Evolutionary conservation across 202 grass and related monocot species (phyloP).

Genomic region (Tripidium arundinaceum): DNA sequence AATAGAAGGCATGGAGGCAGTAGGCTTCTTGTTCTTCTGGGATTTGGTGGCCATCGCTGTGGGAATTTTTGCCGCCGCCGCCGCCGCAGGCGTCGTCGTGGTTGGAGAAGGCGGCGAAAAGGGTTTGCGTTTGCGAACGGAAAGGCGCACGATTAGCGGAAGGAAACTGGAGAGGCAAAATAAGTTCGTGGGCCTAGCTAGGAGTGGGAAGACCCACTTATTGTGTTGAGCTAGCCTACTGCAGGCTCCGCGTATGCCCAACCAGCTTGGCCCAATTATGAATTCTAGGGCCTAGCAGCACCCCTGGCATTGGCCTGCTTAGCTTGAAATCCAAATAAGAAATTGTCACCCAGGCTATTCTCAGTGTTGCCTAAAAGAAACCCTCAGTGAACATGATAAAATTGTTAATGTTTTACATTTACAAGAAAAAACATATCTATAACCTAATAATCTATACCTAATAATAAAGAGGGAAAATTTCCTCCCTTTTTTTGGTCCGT

Average conservation of each 20-base stretch:
- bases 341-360: no score
- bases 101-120: background rate
- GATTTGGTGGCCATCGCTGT: slow-evolving; percentile 35
- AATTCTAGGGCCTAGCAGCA: no score
- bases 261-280: background rate
- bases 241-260: background rate
- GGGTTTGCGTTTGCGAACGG: slow-evolving; percentile 34
- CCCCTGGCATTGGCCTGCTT: no score
- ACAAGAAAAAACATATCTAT: no score
- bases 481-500: no score
- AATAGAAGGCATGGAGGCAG: background rate
- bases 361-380: no score
- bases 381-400: no score
- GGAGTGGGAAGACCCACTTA: background rate
- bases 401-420: no score
- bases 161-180: no score
- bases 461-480: no score
- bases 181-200: background rate
- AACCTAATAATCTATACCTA: no score
- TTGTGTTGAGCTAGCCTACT: background rate
- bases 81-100: background rate
- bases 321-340: no score
- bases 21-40: slow-evolving; percentile 32
- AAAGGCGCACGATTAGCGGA: background rate
- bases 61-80: background rate